A percentile compares a stretch with the other conserved stretches of the same genome.
phyloP scores from a whole-genome alignment of 2,329 filamentous ascomycete species.

The Beauveria sp. region DNA sequence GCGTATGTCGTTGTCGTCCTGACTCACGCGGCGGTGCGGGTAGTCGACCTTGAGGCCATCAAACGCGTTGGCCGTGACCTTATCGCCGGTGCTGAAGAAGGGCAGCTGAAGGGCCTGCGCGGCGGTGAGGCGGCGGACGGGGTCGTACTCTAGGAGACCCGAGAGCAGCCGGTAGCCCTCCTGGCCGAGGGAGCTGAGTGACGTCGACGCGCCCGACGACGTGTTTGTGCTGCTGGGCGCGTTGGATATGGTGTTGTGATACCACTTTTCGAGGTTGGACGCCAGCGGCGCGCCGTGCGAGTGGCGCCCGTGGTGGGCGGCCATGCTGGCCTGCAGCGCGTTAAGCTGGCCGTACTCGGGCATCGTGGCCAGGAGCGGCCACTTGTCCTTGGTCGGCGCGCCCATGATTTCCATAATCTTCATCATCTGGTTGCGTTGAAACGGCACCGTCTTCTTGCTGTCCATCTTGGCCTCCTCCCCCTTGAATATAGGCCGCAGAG shows the following conservation, averaged over 20 bases:
- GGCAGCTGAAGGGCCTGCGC: constrained; percentile 82
- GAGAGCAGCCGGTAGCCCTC: constrained; percentile 80
- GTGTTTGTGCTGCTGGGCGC: constrained; percentile 39
- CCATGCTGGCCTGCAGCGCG: constrained; percentile 43
- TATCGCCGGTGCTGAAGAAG: constrained; percentile 73
- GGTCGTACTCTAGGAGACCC: constrained; percentile 86
- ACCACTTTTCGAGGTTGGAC: constrained; percentile 69
- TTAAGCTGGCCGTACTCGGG: constrained; percentile 73
- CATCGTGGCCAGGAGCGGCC: constrained; percentile 79
- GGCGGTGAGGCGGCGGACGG: constrained; percentile 78
- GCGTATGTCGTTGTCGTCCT: constrained; percentile 95
- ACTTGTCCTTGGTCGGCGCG: constrained; percentile 77
- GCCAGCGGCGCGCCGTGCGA: constrained; percentile 22
- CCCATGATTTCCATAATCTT: constrained; percentile 98
- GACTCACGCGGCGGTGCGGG: constrained; percentile 79
- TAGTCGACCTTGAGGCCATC: constrained; percentile 85
- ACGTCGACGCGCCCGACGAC: constrained; percentile 31
- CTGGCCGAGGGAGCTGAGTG: constrained; percentile 54
- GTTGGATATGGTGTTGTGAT: constrained; percentile 61
- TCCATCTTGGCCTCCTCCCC: constrained; percentile 99
- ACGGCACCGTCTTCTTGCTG: constrained; percentile 92
- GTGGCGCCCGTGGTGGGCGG: constrained; percentile 24
- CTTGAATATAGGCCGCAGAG: constrained; percentile 91
- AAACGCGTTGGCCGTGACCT: constrained; percentile 77
- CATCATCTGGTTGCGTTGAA: constrained; percentile 97